These are phyloP conservation scores for Cadophora malorum DNA, from an alignment of 2,329 filamentous ascomycete species.

Conservation along the genomic window DNA sequence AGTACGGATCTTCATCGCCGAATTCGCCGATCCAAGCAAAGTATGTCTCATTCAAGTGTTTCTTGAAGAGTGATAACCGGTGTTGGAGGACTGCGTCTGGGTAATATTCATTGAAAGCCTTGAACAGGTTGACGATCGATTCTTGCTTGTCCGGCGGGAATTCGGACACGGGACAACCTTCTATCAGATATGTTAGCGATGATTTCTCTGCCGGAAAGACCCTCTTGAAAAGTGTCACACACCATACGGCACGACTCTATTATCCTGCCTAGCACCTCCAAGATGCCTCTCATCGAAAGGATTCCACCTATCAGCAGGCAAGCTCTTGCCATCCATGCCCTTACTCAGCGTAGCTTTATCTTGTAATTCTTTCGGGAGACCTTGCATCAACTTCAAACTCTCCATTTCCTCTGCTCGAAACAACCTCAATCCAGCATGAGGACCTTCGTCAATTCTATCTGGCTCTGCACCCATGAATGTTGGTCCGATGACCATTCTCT, in stretches of 20 bases:
- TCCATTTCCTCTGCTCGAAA: constrained; percentile 40
- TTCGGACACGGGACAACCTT: constrained; percentile 65
- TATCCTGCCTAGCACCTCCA: constrained; percentile 80
- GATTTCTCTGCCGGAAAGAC: background rate
- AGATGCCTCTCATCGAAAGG: constrained; percentile 80
- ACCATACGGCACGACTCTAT: constrained; percentile 72
- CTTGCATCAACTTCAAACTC: constrained; percentile 43
- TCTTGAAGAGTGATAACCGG: constrained; percentile 60
- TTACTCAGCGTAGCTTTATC: constrained; percentile 45
- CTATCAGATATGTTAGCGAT: constrained; percentile 26
- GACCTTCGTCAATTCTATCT: constrained; percentile 54
- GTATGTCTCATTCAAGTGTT: constrained; percentile 72
- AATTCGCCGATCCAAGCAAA: constrained; percentile 81
- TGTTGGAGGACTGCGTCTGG: constrained; percentile 60
- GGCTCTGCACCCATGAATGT: constrained; percentile 85
- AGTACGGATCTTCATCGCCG: constrained; percentile 72
- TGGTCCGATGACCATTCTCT: constrained; percentile 72
- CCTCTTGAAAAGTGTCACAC: background rate
- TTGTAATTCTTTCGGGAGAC: constrained; percentile 39
- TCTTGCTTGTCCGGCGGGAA: constrained; percentile 57
- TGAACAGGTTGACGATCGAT: constrained; percentile 63
- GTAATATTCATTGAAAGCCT: constrained; percentile 73
- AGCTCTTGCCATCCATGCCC: constrained; percentile 42
- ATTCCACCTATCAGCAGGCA: constrained; percentile 71
- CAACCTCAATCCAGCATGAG: constrained; percentile 38